Evolutionary conservation across 257 asterid species (phyloP), one percentile per base, ranked within the genome.

Genomic region (Sherardia arvensis): DNA sequence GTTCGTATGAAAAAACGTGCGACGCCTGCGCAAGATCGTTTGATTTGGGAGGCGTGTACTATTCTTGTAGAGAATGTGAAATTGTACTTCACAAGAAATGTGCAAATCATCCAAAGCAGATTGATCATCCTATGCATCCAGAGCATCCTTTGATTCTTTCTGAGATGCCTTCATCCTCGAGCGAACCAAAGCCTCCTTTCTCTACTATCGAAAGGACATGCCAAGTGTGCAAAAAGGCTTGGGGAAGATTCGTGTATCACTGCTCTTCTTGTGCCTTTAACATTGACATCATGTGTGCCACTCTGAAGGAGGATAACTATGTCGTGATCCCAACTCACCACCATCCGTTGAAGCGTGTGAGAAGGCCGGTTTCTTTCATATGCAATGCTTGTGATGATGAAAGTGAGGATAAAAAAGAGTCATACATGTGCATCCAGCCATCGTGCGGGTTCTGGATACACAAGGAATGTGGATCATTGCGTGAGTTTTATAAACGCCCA

Each of bases 401-500:
- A 5, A 21, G 1, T 20, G 53, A 47, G 5, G 18, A 53, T 53
- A n/a, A n/a, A n/a, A n/a, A n/a, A n/a, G 28, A 53, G 23, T 61
- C 73, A 14, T 69, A 61, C 26, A 3, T 10, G 1, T 61, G 67
- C 9, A 2, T 3, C 0, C 10, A 3, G 3, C 53, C 53, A 47
- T 47, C 34, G 8, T 68, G 73, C 29, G n/a, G 38, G 9, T 68
- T 60, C 2, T 60, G 67, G 73, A 61, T 68, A 0, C 73, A 68
- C 20, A 48, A 32, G 53, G 27, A 33, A 11, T 68, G 72, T 51
- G 72, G 33, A 27, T 59, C 15, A 8, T 17, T 60, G 1, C 34
- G 34, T 0, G 36, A 11, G 6, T 14, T 5, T 15, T 12, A 8
- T 18, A 10, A 36, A 7, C 26, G 8, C 18, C 23, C 25, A 18